Evolutionary conservation across 495 filamentous ascomycete genomes (phyloP).

Genomic region (Hypoxylon fragiforme): DNA sequence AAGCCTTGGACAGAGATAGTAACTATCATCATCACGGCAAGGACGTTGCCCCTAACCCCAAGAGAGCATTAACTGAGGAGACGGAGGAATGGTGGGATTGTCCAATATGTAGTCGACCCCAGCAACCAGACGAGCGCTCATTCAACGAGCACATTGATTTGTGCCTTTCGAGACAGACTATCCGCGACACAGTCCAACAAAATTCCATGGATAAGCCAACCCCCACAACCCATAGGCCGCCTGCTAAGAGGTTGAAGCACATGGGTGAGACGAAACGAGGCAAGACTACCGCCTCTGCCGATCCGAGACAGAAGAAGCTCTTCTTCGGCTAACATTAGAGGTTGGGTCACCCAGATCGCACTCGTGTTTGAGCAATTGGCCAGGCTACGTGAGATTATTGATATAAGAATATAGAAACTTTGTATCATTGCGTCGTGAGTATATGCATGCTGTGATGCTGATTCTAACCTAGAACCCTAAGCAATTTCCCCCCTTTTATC

Average conservation of each 20-base stretch:
- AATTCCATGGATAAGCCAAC: slow-evolving; percentile 27
- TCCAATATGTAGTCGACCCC: slow-evolving; percentile 78
- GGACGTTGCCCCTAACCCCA: slow-evolving; percentile 55
- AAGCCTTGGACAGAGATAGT: neutral
- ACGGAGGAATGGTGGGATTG: slow-evolving; percentile 73
- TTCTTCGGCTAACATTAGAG: slow-evolving; percentile 41
- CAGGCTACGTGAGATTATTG: too few species aligned
- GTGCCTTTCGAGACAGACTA: slow-evolving; percentile 83
- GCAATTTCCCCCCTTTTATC: too few species aligned
- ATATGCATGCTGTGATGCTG: too few species aligned
- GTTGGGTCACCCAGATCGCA: neutral
- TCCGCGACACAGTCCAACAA: slow-evolving; percentile 75
- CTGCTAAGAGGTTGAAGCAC: slow-evolving; percentile 39
- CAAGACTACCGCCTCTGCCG: slow-evolving; percentile 27
- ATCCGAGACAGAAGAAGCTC: slow-evolving; percentile 52
- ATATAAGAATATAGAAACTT: too few species aligned
- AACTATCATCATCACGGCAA: slow-evolving; percentile 49
- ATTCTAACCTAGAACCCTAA: too few species aligned
- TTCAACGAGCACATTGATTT: slow-evolving; percentile 97
- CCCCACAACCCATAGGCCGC: slow-evolving; percentile 9
- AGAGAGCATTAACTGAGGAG: slow-evolving; percentile 39
- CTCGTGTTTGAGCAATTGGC: neutral
- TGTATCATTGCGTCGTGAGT: too few species aligned
- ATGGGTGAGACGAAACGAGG: slow-evolving; percentile 43
- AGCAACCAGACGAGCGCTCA: slow-evolving; percentile 69